A percentile compares a stretch with the other conserved stretches of the same genome.
Conservation (phyloP, 305 asterid species). For the Fraxinus xanthoxyloides region DNA sequence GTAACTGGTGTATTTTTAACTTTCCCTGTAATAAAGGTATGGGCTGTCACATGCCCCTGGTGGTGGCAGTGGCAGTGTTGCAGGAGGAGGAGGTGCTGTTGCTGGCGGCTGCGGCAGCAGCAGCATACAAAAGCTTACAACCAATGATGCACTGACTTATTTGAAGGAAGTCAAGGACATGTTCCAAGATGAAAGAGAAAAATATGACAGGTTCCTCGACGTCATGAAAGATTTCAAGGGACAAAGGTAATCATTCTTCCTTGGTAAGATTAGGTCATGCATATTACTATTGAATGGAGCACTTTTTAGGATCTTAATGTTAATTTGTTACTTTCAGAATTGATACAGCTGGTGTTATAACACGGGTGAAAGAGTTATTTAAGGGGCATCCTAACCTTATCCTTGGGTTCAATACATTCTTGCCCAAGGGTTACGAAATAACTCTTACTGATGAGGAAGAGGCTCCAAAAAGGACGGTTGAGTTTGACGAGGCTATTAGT, state of each 20-base stretch:
- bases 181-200: conserved; percentile 92
- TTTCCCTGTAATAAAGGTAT: conserved; percentile 29
- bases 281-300: conserved; percentile 9
- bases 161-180: conserved; percentile 96
- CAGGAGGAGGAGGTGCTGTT: conserved; percentile 34
- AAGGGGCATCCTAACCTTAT: conserved; percentile 86
- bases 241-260: conserved; percentile 58
- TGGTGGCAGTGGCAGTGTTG: conserved; percentile 27
- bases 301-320: conserved; percentile 9
- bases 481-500: conserved; percentile 93
- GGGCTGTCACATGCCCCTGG: conserved; percentile 40
- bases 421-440: conserved; percentile 93
- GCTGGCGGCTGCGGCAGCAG: conserved; percentile 46
- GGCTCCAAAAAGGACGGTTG: conserved; percentile 86
- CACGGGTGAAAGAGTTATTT: conserved; percentile 80
- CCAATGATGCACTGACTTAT: conserved; percentile 89
- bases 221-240: conserved; percentile 99
- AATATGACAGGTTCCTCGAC: conserved; percentile 91
- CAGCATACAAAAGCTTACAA: conserved; percentile 69
- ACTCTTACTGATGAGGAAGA: conserved; percentile 82
- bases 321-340: conserved; percentile 50
- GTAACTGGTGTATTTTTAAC: conserved; percentile 6
- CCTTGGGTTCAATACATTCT: conserved; percentile 94
- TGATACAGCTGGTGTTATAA: conserved; percentile 88
- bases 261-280: conserved; percentile 7